Evolutionary conservation across 805 yeast species (phyloP), one percentile per base, ranked within the genome.

Genomic region (Starmerella bacillaris): DNA sequence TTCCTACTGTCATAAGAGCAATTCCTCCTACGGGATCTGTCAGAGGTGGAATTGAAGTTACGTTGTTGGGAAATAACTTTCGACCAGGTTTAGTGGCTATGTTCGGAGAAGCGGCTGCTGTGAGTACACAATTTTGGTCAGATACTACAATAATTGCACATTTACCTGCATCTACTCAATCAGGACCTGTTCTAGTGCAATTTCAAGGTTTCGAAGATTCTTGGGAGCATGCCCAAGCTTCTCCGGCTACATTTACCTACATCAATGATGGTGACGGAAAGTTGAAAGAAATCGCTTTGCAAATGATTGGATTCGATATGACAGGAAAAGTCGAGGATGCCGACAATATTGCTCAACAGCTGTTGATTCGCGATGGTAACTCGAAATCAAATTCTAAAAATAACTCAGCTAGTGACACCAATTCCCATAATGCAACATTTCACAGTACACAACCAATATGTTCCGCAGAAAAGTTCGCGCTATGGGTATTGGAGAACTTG

Each of bases 11-110:
- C 35, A 86, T 82, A 53, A 66, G 94, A 39, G 76, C 89, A 8
- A 84, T 89, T 38, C 99, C 99, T 1, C 76, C 92, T 0, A 89
- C 79, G 54, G 99, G 99, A 2, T 93, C 95, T 7, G 68, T 83
- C 9, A 67, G 94, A 43, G 99, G 99, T 45, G 99, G 98, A 14
- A 75, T 84, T 29, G 99, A 89, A 54, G 79, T 89, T 5, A 89
- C 98, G 0, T 59, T 89, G 33, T 61, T 89, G 30, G 98, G 98
- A 2, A 67, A 74, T 33, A 78, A 82, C 39, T 89, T 89, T 63
- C 72, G 74, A 36, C 78, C 77, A 14, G 94, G 92, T 0, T 60
- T 86, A 38, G 61, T 63, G 18, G 94, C 86, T 12, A 76, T 76
- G 56, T 89, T 89, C 58, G 98, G 98, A 22, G 72, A 57, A 9